Conservation (phyloP, 179 eudicot species). For the Spergularia azorica region DNA sequence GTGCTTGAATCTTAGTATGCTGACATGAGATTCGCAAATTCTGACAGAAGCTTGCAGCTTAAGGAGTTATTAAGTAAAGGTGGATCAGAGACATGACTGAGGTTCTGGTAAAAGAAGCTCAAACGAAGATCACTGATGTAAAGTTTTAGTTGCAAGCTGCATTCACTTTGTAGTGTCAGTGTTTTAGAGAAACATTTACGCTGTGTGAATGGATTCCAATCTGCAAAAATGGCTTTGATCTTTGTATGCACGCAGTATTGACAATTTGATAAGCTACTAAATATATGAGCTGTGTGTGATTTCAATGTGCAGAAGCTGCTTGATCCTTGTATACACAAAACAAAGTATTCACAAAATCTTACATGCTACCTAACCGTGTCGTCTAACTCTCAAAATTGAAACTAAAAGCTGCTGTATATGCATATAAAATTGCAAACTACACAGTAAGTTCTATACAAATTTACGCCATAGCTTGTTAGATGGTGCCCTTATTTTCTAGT, state of each 20-base stretch:
- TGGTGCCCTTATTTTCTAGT: not conserved
- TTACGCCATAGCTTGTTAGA: not conserved
- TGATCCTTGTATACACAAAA: too few species aligned
- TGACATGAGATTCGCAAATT: not conserved
- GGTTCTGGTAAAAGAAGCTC: not conserved
- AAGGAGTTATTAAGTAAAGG: not conserved
- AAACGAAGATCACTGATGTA: not conserved
- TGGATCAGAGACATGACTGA: not conserved
- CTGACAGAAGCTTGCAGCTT: not conserved
- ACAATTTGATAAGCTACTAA: not conserved
- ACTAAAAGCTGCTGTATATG: too few species aligned
- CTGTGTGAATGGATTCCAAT: not conserved
- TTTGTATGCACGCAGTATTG: too few species aligned
- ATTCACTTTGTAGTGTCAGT: not conserved
- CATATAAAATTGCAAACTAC: not conserved
- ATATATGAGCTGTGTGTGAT: too few species aligned
- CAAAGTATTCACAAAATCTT: not conserved
- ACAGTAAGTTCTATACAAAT: conserved; percentile 23
- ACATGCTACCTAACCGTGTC: conserved; percentile 14
- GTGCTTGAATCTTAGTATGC: conserved; percentile 13
- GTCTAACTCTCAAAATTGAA: not conserved
- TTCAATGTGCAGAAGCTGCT: not conserved
- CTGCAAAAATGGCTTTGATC: not conserved
- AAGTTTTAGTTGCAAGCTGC: not conserved
- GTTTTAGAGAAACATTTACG: too few species aligned